Evolutionary conservation across 495 filamentous ascomycete genomes (phyloP).

Genomic region (Penicillium silybi): DNA sequence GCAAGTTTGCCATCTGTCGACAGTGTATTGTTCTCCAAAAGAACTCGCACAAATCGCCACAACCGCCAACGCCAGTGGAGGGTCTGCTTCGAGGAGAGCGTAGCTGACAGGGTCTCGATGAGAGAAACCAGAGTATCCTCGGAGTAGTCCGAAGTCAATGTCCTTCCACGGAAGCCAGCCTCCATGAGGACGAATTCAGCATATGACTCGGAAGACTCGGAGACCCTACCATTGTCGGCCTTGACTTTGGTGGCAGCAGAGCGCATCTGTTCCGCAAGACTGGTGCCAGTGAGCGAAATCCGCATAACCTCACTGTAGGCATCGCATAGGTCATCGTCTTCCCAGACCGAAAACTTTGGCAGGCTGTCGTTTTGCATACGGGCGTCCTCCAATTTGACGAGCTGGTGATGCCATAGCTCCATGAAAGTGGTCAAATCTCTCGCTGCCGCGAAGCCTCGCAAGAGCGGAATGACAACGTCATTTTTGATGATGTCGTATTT

Average conservation of each 20-base stretch:
- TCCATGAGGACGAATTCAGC: constrained; percentile 38
- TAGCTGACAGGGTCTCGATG: constrained; percentile 25
- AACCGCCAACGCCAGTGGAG: constrained; percentile 48
- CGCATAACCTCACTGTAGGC: constrained; percentile 36
- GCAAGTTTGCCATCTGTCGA: constrained; percentile 15
- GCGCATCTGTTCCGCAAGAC: constrained; percentile 32
- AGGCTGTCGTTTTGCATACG: constrained; percentile 27
- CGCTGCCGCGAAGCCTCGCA: constrained; percentile 59
- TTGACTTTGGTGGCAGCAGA: constrained; percentile 27
- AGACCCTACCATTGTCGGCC: constrained; percentile 28
- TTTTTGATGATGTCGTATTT: constrained; percentile 33
- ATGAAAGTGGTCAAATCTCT: constrained; percentile 66
- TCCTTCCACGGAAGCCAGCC: constrained; percentile 31
- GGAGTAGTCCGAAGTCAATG: constrained; percentile 19
- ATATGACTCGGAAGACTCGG: constrained; percentile 30
- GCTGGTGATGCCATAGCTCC: constrained; percentile 59
- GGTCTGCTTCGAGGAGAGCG: constrained; percentile 33
- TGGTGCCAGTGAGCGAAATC: constrained; percentile 29
- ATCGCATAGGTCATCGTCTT: constrained; percentile 55
- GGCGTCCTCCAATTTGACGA: constrained; percentile 44
- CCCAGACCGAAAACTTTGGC: constrained; percentile 50
- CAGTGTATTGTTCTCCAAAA: constrained; percentile 30
- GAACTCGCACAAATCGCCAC: constrained; percentile 39
- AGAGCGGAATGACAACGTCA: constrained; percentile 52
- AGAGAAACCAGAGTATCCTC: constrained; percentile 23